These are phyloP conservation scores for Lasiosphaeris hirsuta DNA, from an alignment of 495 filamentous ascomycete species.

Conservation along the genomic window DNA sequence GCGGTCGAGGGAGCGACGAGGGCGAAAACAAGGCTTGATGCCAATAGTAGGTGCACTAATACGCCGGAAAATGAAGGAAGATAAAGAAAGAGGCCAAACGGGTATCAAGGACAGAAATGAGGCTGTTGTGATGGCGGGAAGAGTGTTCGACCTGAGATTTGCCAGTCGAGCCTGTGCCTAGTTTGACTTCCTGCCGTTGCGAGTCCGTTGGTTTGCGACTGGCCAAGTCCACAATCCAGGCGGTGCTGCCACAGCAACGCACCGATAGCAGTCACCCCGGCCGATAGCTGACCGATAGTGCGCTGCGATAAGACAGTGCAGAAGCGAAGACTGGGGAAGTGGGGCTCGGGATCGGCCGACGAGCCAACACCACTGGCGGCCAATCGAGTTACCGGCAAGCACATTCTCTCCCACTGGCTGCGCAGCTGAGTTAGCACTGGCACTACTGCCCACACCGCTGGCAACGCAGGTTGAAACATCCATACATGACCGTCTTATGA, in stretches of 20 bases:
- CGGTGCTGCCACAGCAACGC: conserved; percentile 23
- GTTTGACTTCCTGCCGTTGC: conserved; percentile 12
- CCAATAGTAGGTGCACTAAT: conserved; percentile 2
- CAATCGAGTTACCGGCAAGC: too few relatives aligned
- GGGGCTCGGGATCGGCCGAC: background rate
- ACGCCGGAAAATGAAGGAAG: conserved; percentile 2
- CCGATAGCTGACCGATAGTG: background rate
- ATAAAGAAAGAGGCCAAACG: conserved; percentile 6
- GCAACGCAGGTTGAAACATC: background rate
- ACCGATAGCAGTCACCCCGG: conserved; percentile 5
- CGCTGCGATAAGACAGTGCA: conserved; percentile 3
- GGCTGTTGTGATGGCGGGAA: conserved; percentile 1
- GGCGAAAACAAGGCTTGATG: background rate
- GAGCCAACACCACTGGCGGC: too few relatives aligned
- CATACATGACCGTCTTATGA: background rate
- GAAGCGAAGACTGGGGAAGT: background rate
- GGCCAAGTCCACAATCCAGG: conserved; percentile 1
- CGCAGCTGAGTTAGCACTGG: too few relatives aligned
- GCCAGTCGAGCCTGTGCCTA: background rate
- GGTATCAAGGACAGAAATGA: conserved; percentile 15
- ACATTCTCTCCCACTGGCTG: too few relatives aligned
- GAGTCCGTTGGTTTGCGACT: conserved; percentile 1
- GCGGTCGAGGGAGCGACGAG: background rate
- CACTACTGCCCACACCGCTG: too few relatives aligned
- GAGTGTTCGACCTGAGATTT: conserved; percentile 2